These are phyloP conservation scores for Myxozyma kluyveri DNA, from an alignment of 805 yeast genomes.

Conservation along the genomic window DNA sequence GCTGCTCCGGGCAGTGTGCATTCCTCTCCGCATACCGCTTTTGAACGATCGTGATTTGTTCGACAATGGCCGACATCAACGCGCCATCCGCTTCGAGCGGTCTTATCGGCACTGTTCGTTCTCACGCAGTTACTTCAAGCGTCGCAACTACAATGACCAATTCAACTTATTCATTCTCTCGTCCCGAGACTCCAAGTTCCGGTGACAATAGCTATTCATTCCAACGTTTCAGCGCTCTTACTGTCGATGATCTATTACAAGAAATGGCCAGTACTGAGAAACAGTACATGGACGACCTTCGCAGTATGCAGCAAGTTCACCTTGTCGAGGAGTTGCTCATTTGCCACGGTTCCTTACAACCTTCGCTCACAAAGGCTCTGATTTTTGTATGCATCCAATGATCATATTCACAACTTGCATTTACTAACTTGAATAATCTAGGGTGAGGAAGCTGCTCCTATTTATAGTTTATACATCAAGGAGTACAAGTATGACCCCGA, in stretches of 20 bases:
- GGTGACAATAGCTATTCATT: not conserved
- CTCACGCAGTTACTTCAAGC: not conserved
- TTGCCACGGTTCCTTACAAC: conserved; percentile 17
- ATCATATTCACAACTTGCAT: not conserved
- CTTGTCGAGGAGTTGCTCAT: conserved; percentile 20
- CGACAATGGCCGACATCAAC: no score
- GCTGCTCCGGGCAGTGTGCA: no score
- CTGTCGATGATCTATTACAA: conserved; percentile 25
- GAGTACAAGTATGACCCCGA: conserved; percentile 26
- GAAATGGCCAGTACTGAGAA: conserved; percentile 21
- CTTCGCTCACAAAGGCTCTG: conserved; percentile 15
- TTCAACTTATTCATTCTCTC: not conserved
- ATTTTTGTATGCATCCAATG: conserved; percentile 15
- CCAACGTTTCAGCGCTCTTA: conserved; percentile 20
- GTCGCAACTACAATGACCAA: not conserved
- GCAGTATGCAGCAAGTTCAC: conserved; percentile 13
- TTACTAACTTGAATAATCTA: not conserved
- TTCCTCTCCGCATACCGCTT: no score
- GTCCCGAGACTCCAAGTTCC: no score
- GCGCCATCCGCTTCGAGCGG: not conserved
- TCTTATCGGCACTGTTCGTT: not conserved
- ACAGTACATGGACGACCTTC: conserved; percentile 19
- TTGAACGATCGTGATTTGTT: no score
- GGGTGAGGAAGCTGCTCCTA: conserved; percentile 30
- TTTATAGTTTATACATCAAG: conserved; percentile 26